Evolutionary conservation across 768 basidiomycete species (phyloP), one percentile per base, ranked within the genome.

Genomic region (Serendipita sp.): DNA sequence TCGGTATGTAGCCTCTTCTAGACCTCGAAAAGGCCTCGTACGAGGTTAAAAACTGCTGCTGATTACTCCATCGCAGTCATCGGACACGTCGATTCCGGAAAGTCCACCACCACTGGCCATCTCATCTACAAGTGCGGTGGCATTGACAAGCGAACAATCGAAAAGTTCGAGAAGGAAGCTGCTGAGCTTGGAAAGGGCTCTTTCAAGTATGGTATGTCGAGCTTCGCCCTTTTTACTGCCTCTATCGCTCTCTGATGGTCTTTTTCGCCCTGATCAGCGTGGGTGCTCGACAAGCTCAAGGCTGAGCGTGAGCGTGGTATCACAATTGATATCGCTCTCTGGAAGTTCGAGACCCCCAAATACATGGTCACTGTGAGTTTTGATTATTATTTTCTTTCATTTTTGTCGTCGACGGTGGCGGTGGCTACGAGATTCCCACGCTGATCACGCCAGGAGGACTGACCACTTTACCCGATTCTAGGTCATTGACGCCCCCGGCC

Each of bases 41-140:
- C 20, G 58, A 56, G 24, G 11, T 61, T 50, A 33, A 67, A 63
- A 64, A 62, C 67, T 74, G 64, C 72, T 71, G 66, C 71, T 62
- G 60, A 73, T 69, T 66, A 24, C 53, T 68, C 17, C 41, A 64
- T 74, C 68, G 34, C 72, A 89, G 92, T 94, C 77, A 95, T 95
- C 80, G 93, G 94, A 69, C 93, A 94, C 82, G 91, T 94, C 90
- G 93, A 97, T 81, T 97, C 95, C 75, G 95, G 95, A 70, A 99
- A 98, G 81, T 98, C 95, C 64, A 99, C 96, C 79, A 99, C 96
- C 73, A 99, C 96, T 70, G 96, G 96, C 69, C 96, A 99, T 81
- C 83, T 99, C 81, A 98, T 98, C 86, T 98, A 97, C 90, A 96
- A 99, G 86, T 99, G 96, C 76, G 96, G 96, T 86, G 96, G 96